These are phyloP conservation scores for Ganoderma lingzhi DNA, from an alignment of 1,284 basidiomycete genomes.

Conservation along the genomic window DNA sequence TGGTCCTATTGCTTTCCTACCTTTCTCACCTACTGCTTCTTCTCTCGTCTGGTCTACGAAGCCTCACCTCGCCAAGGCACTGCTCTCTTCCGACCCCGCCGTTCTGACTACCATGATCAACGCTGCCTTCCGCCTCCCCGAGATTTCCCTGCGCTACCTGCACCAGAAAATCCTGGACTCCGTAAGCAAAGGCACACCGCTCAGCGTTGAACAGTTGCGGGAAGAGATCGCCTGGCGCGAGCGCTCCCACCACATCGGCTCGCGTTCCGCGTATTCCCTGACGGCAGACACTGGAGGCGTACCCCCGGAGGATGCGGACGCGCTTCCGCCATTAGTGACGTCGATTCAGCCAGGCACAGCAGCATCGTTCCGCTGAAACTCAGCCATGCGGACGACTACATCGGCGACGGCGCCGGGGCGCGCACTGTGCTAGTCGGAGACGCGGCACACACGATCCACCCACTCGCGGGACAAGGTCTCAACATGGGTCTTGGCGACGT, in stretches of 20 bases:
- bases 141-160: conserved; percentile 77
- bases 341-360: conserved; percentile 80
- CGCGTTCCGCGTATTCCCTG: conserved; percentile 69
- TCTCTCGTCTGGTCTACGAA: conserved; percentile 97
- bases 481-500: conserved; percentile 94
- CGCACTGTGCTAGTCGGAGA: conserved; percentile 94
- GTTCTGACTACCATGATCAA: conserved; percentile 86
- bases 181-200: conserved; percentile 49
- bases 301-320: conserved; percentile 67
- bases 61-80: conserved; percentile 77
- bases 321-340: conserved; percentile 80
- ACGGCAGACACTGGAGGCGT: conserved; percentile 54
- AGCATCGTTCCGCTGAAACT: conserved; percentile 91
- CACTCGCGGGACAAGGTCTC: conserved; percentile 96
- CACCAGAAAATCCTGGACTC: conserved; percentile 69
- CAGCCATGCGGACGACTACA: conserved; percentile 89
- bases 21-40: conserved; percentile 78
- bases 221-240: conserved; percentile 78
- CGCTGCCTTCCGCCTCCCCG: conserved; percentile 90
- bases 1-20: conserved; percentile 95
- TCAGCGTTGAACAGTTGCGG: conserved; percentile 55
- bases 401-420: conserved; percentile 71
- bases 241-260: conserved; percentile 66
- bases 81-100: conserved; percentile 73
- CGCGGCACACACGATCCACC: conserved; percentile 95